Evolutionary conservation across 2,329 filamentous ascomycete species (phyloP).

Genomic region (Verticillium alfalfae): DNA sequence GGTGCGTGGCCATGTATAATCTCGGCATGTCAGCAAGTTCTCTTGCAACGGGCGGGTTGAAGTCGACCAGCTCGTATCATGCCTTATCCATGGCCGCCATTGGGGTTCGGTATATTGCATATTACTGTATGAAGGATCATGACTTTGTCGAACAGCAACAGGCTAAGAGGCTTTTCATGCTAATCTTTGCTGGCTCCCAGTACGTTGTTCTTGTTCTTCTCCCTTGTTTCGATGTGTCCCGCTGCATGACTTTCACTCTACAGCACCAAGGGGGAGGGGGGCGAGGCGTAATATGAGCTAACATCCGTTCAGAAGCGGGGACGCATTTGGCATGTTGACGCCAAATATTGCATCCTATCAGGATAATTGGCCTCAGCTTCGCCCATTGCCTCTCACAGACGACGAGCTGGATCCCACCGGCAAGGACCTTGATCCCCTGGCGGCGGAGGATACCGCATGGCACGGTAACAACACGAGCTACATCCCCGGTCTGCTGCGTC

Average conservation of each 20-base stretch:
- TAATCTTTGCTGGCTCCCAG: slow-evolving; percentile 22
- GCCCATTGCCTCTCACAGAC: slow-evolving; percentile 20
- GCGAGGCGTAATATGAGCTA: neutral
- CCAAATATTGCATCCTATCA: slow-evolving; percentile 18
- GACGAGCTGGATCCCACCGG: slow-evolving; percentile 19
- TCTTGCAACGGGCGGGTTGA: neutral
- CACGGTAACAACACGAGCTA: slow-evolving; percentile 24
- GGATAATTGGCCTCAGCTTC: slow-evolving; percentile 16
- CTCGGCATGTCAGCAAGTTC: slow-evolving; percentile 16
- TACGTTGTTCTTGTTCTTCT: slow-evolving; percentile 10
- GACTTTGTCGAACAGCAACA: slow-evolving; percentile 21
- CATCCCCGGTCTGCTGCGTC: slow-evolving; percentile 23
- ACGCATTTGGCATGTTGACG: slow-evolving; percentile 20
- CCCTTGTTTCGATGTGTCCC: too few relatives aligned
- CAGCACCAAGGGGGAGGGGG: too few relatives aligned
- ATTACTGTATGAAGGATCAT: slow-evolving; percentile 17
- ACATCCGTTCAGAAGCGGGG: slow-evolving; percentile 15
- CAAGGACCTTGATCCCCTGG: slow-evolving; percentile 5
- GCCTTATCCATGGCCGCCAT: slow-evolving; percentile 13
- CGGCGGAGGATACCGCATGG: slow-evolving; percentile 15
- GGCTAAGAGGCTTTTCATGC: slow-evolving; percentile 25
- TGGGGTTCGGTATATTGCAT: slow-evolving; percentile 21
- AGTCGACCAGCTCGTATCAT: neutral
- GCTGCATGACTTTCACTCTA: too few relatives aligned
- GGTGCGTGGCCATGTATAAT: slow-evolving; percentile 29